Evolutionary conservation across 2,329 filamentous ascomycete genomes (phyloP).

Genomic region (Acephala macrosclerotiorum): DNA sequence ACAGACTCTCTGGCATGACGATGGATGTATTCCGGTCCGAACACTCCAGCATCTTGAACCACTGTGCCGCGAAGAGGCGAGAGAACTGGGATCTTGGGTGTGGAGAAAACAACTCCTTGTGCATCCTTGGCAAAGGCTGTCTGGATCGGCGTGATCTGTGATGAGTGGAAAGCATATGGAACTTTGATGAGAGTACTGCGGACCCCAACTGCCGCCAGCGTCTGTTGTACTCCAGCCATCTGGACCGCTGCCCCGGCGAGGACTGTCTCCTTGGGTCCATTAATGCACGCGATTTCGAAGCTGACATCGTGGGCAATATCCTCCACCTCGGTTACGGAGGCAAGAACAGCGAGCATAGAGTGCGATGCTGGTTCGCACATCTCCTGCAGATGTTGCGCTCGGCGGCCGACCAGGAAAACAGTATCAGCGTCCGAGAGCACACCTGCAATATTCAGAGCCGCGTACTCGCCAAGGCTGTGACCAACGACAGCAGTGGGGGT

Average conservation of each 20-base stretch:
- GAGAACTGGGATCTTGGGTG: constrained; percentile 65
- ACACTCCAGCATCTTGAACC: constrained; percentile 60
- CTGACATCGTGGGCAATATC: constrained; percentile 50
- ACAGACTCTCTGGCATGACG: constrained; percentile 72
- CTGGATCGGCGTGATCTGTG: constrained; percentile 68
- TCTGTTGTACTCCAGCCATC: constrained; percentile 57
- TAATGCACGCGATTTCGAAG: constrained; percentile 70
- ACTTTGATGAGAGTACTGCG: constrained; percentile 69
- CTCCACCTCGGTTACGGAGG: constrained; percentile 45
- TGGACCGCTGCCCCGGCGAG: constrained; percentile 64
- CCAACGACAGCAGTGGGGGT: constrained; percentile 63
- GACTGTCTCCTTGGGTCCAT: constrained; percentile 77
- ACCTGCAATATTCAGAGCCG: constrained; percentile 73
- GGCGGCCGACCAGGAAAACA: constrained; percentile 74
- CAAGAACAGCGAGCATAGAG: constrained; percentile 51
- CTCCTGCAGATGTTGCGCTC: constrained; percentile 53
- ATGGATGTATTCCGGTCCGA: constrained; percentile 68
- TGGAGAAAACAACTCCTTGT: constrained; percentile 59
- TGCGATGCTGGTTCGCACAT: constrained; percentile 21
- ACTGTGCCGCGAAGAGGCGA: constrained; percentile 71
- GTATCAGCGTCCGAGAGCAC: constrained; percentile 76
- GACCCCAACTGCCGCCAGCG: constrained; percentile 58
- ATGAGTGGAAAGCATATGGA: constrained; percentile 71
- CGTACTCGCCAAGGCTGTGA: constrained; percentile 76
- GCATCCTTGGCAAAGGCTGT: constrained; percentile 64